Evolutionary conservation across 2,329 filamentous ascomycete species (phyloP).

Genomic region (Sporothrix curviconia): DNA sequence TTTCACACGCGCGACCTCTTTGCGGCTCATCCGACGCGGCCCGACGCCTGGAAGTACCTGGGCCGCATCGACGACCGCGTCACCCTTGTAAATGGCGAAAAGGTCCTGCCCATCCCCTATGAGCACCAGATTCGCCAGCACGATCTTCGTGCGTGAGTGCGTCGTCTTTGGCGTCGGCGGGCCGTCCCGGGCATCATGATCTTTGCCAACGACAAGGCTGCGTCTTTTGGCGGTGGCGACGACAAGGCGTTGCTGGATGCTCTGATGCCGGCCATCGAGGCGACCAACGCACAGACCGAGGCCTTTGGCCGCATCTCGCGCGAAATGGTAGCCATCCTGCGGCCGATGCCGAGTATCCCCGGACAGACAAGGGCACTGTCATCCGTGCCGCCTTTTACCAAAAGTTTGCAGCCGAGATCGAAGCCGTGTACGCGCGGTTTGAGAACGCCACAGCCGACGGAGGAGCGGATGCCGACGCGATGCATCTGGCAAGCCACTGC

Average conservation of each 20-base stretch:
- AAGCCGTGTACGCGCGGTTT: constrained; percentile 30
- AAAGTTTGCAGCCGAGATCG: constrained; percentile 38
- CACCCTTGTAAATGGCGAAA: constrained; percentile 44
- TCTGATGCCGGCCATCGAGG: constrained; percentile 37
- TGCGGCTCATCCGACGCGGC: constrained; percentile 27
- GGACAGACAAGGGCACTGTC: constrained; percentile 48
- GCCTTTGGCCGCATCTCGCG: constrained; percentile 35
- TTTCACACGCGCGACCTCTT: constrained; percentile 36
- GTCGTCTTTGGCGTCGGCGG: constrained; percentile 45
- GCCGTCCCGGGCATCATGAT: constrained; percentile 40
- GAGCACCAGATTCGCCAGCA: constrained; percentile 47
- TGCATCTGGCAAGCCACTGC: background rate
- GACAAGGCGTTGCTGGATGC: constrained; percentile 46
- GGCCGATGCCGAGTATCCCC: constrained; percentile 36
- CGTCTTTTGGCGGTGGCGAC: constrained; percentile 26
- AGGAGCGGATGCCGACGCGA: background rate
- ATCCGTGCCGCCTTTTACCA: constrained; percentile 44
- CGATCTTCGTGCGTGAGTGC: constrained; percentile 41
- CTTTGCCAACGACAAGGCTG: constrained; percentile 32
- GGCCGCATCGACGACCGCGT: constrained; percentile 32
- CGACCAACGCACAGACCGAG: constrained; percentile 27
- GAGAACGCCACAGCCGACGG: constrained; percentile 19
- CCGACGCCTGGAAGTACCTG: constrained; percentile 32
- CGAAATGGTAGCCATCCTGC: constrained; percentile 45
- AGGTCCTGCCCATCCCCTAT: constrained; percentile 38